Evolutionary conservation across 768 basidiomycete species (phyloP), one percentile per base, ranked within the genome.

Genomic region (Collybiopsis luxurians): DNA sequence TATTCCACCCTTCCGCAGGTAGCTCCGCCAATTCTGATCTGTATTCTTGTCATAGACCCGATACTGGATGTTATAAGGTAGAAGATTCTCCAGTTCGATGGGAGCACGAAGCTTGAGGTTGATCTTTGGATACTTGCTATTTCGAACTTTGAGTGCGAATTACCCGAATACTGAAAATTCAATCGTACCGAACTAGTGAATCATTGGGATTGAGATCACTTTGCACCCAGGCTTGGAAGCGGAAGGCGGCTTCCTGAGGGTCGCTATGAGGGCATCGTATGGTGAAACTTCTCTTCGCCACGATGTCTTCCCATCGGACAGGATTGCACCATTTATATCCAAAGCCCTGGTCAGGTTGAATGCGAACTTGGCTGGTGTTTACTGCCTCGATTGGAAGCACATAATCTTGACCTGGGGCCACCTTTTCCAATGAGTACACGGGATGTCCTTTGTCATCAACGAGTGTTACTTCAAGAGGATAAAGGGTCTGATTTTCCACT

Each of bases 11-110:
- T 91, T 85, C 44, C 95, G 83, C 15, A 98, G 77, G 73, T 93
- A 99, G 67, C 91, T 95, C 61, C 85, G 86, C 87, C 95, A 98
- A 65, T 96, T 95, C 64, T 94, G 91, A 64, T 94, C 86, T 0
- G 90, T 87, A 60, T 97, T 84, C 74, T 95, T 97, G 77, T 99
- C 95, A 62, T 94, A 98, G 31, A 98, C 90, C n/a, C 94, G 84
- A 73, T 97, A 99, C 64, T 94, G 88, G 50, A 98, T 71, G 64
- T 98, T 94, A 72, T 88, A 97, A 0, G 97, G 97, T 23, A 98
- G 74, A 19, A 98, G 75, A 67, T 99, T 99, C 72, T 99, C 96
- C 10, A 99, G 75, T 66, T 99, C 96, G 26, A 99, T 79, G 0
- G 97, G 97, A 13, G 97, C 94, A 34, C 93, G 86, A 44, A 99